Percentiles rank a stretch among this genome's conserved stretches.
Conservation (phyloP, 202 grass and related monocot genomes). For the Zizania palustris region DNA sequence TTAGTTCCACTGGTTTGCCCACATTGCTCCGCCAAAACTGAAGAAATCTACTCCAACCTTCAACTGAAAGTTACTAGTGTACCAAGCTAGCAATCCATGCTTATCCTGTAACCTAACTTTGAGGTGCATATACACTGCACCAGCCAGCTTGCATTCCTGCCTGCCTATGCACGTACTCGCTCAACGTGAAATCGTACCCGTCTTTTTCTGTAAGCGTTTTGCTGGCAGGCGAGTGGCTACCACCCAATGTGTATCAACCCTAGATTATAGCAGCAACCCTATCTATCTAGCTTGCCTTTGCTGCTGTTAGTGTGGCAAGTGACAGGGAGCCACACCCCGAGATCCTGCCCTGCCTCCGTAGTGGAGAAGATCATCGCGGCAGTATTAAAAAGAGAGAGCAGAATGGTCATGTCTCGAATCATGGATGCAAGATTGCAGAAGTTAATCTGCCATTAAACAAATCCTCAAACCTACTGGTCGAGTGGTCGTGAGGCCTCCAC, state of each 20-base stretch:
- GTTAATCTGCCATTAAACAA: not conserved
- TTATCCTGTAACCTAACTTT: conserved; percentile 28
- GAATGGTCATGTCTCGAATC: conserved; percentile 38
- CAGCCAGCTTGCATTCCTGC: too few species aligned
- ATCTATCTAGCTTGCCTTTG: not conserved
- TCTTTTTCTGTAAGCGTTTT: conserved; percentile 10
- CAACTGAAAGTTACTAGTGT: not conserved
- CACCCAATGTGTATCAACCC: not conserved
- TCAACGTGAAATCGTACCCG: conserved; percentile 4
- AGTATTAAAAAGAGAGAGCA: not conserved
- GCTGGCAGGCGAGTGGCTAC: not conserved
- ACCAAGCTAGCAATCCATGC: not conserved
- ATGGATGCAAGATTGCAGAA: conserved; percentile 34
- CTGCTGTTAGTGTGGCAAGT: not conserved
- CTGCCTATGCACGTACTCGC: not conserved
- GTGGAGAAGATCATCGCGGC: not conserved
- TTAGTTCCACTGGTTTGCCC: not conserved
- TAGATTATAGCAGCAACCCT: not conserved
- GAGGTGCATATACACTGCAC: not conserved
- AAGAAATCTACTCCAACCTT: not conserved
- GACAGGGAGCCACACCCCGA: not conserved
- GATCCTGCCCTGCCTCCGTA: conserved; percentile 26
- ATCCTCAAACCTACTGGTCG: not conserved
- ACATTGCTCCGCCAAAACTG: not conserved
- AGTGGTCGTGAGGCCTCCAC: conserved; percentile 35